Percentiles rank a stretch among this genome's conserved stretches.
Conservation (phyloP, 176 grass and related monocot species). For the Lolium rigidum region DNA sequence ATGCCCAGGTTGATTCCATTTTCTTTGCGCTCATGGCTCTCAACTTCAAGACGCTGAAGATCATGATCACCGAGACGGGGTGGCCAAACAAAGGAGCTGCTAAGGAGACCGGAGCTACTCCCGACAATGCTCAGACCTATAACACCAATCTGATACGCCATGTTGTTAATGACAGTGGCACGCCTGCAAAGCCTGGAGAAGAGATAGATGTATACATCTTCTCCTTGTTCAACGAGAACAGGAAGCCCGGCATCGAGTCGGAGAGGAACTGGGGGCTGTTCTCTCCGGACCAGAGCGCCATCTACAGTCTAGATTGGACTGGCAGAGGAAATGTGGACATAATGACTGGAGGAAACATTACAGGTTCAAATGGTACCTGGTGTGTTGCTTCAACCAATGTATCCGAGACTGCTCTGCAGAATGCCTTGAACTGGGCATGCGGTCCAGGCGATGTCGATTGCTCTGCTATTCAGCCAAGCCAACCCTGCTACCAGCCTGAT, state of each 20-base stretch:
- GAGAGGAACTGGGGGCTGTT: slow-evolving; percentile 98
- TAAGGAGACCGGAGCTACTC: slow-evolving; percentile 78
- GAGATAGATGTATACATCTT: slow-evolving; percentile 94
- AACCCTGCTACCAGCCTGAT: slow-evolving; percentile 89
- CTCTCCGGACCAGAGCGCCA: slow-evolving; percentile 78
- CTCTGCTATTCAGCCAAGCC: slow-evolving; percentile 94
- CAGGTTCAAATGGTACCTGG: slow-evolving; percentile 83
- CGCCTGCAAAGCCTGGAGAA: slow-evolving; percentile 81
- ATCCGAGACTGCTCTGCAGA: slow-evolving; percentile 74
- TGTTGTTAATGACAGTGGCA: slow-evolving; percentile 89
- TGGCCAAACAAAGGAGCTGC: slow-evolving; percentile 87
- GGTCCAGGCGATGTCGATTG: slow-evolving; percentile 93
- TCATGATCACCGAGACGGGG: slow-evolving; percentile 90
- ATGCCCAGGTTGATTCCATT: slow-evolving; percentile 90
- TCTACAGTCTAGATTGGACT: slow-evolving; percentile 95
- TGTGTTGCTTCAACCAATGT: slow-evolving; percentile 87
- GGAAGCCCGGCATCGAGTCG: slow-evolving; percentile 86
- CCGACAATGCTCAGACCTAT: slow-evolving; percentile 93
- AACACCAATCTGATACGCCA: slow-evolving; percentile 89
- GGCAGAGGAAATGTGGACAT: slow-evolving; percentile 89
- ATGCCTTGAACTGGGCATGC: slow-evolving; percentile 94
- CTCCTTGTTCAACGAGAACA: slow-evolving; percentile 98
- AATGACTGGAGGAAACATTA: slow-evolving; percentile 82
- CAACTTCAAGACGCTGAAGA: slow-evolving; percentile 91
- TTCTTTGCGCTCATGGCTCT: slow-evolving; percentile 89